A percentile compares a stretch with the other conserved stretches of the same genome.
Evolutionary conservation across 768 basidiomycete species (phyloP).

Genomic region (Galerina sulciceps): DNA sequence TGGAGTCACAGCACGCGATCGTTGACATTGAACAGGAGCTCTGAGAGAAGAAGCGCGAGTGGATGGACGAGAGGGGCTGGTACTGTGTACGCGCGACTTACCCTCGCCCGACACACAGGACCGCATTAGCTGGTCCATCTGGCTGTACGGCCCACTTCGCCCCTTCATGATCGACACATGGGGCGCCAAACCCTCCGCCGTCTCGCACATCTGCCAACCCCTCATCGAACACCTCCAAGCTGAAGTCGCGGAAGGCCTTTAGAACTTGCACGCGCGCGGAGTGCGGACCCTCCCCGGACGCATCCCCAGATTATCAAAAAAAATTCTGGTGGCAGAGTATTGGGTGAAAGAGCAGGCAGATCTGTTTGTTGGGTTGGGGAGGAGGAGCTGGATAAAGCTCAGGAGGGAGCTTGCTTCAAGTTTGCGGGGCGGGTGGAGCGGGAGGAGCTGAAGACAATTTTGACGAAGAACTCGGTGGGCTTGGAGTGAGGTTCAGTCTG

Average conservation of each 20-base stretch:
- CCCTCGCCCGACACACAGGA: slow-evolving; percentile 70
- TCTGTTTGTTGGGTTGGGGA: slow-evolving; percentile 62
- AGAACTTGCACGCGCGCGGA: slow-evolving; percentile 63
- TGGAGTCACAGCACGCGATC: slow-evolving; percentile 73
- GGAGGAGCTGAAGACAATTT: slow-evolving; percentile 61
- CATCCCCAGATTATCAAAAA: slow-evolving; percentile 64
- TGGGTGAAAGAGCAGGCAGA: slow-evolving; percentile 76
- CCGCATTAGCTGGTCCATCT: slow-evolving; percentile 79
- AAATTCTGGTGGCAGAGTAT: slow-evolving; percentile 73
- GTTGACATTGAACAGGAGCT: too few species aligned
- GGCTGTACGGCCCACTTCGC: slow-evolving; percentile 82
- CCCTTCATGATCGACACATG: slow-evolving; percentile 72
- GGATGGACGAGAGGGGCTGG: too few species aligned
- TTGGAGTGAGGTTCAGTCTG: too few species aligned
- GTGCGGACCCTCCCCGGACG: slow-evolving; percentile 62
- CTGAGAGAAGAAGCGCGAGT: too few species aligned
- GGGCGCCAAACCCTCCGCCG: too few species aligned
- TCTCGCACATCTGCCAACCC: slow-evolving; percentile 66
- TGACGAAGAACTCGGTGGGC: slow-evolving; percentile 37
- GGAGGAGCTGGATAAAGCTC: slow-evolving; percentile 67
- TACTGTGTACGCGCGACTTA: too few species aligned
- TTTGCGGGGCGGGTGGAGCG: slow-evolving; percentile 73
- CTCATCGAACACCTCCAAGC: slow-evolving; percentile 61
- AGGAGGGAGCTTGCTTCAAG: slow-evolving; percentile 75
- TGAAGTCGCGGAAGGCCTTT: slow-evolving; percentile 47